Conservation (phyloP, 1,284 basidiomycete genomes). For the Irpex lacteus region DNA sequence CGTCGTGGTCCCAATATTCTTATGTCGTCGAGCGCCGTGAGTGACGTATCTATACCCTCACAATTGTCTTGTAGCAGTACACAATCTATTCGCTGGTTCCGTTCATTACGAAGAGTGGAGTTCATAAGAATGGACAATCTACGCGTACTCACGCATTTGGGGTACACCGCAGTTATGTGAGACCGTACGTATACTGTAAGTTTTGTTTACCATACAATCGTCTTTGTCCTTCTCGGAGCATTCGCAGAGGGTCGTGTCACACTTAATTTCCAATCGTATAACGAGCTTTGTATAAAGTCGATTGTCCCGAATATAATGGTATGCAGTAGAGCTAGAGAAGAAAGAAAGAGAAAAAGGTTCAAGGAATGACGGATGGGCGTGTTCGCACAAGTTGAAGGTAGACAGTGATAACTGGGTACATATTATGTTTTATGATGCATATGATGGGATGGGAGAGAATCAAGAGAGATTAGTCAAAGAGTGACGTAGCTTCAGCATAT, state of each 20-base stretch:
- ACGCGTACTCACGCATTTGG: no score
- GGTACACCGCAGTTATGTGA: no score
- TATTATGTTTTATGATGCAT: slow-evolving; percentile 6
- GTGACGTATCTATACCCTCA: slow-evolving; percentile 1
- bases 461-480: slow-evolving; percentile 7
- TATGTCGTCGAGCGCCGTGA: not conserved
- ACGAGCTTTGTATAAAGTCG: not conserved
- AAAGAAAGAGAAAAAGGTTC: not conserved
- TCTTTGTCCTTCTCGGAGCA: no score
- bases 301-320: slow-evolving; percentile 4
- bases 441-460: not conserved
- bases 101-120: no score
- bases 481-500: slow-evolving; percentile 11
- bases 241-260: no score
- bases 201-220: no score
- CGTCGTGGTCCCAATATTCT: not conserved
- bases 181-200: no score
- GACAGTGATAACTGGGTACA: slow-evolving; percentile 4
- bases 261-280: not conserved
- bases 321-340: slow-evolving; percentile 2
- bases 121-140: no score
- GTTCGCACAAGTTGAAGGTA: slow-evolving; percentile 8
- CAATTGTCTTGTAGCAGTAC: not conserved
- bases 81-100: not conserved
- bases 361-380: slow-evolving; percentile 8